phyloP scores from a whole-genome alignment of 2,329 filamentous ascomycete genomes.

The Colletotrichum sp. region DNA sequence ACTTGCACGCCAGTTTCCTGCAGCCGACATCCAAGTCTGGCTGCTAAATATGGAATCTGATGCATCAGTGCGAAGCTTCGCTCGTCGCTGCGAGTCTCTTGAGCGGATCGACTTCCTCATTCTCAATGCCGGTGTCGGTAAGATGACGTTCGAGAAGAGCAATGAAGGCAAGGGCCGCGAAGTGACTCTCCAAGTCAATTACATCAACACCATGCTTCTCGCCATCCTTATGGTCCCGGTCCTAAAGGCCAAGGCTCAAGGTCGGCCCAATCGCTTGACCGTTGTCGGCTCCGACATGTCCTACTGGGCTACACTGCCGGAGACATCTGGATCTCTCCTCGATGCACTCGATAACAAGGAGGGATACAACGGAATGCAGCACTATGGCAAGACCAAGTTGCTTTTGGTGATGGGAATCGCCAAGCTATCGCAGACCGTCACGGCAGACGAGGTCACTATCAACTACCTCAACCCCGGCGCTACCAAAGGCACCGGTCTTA shows the following conservation, averaged over 20 bases:
- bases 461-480: slow-evolving; percentile 26
- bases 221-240: slow-evolving; percentile 36
- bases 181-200: slow-evolving; percentile 53
- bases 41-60: slow-evolving; percentile 42
- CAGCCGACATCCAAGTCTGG: slow-evolving; percentile 43
- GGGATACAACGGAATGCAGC: background rate
- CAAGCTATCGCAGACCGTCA: slow-evolving; percentile 21
- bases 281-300: slow-evolving; percentile 31
- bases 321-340: slow-evolving; percentile 10
- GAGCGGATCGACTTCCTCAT: slow-evolving; percentile 42
- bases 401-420: slow-evolving; percentile 19
- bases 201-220: slow-evolving; percentile 55
- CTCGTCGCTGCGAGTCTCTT: slow-evolving; percentile 32
- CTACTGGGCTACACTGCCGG: slow-evolving; percentile 22
- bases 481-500: slow-evolving; percentile 22
- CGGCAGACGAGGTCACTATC: slow-evolving; percentile 24
- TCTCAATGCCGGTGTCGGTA: slow-evolving; percentile 34
- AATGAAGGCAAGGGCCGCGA: slow-evolving; percentile 40
- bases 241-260: slow-evolving; percentile 27
- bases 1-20: slow-evolving; percentile 31
- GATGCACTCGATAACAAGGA: background rate
- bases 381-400: slow-evolving; percentile 27
- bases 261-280: slow-evolving; percentile 23
- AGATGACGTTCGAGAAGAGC: slow-evolving; percentile 25
- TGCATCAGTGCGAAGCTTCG: slow-evolving; percentile 42